A percentile compares a stretch with the other conserved stretches of the same genome.
Conservation (phyloP, 2,329 filamentous ascomycete genomes). For the Ceratocystis huliohia region DNA sequence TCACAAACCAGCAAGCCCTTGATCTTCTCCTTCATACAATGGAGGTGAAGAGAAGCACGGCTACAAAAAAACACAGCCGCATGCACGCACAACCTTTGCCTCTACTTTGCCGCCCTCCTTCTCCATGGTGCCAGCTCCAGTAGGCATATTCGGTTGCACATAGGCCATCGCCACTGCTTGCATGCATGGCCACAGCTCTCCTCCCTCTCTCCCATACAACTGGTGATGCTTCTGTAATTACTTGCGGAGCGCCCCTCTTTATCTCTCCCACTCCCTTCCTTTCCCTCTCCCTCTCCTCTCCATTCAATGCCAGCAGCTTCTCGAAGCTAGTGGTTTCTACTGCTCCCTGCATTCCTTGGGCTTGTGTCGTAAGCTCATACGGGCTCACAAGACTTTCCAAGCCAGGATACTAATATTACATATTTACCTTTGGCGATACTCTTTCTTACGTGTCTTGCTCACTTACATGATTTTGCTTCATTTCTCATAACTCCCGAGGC, state of each 20-base stretch:
- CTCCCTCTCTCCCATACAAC: background rate
- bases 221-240: background rate
- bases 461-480: background rate
- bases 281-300: background rate
- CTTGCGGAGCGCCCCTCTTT: background rate
- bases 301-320: background rate
- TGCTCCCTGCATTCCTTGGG: background rate
- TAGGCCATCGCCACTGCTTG: background rate
- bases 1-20: background rate
- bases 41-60: background rate
- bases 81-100: background rate
- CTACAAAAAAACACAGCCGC: background rate
- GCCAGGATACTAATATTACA: background rate
- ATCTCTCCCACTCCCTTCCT: background rate
- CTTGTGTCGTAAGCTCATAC: background rate
- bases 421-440: background rate
- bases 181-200: background rate
- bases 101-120: background rate
- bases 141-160: background rate
- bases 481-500: background rate
- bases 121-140: background rate
- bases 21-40: background rate
- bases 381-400: background rate
- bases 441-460: background rate
- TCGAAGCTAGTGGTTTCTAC: conserved; percentile 9